phyloP scores from a whole-genome alignment of 2,329 filamentous ascomycete genomes.

The Geosmithia flava region DNA sequence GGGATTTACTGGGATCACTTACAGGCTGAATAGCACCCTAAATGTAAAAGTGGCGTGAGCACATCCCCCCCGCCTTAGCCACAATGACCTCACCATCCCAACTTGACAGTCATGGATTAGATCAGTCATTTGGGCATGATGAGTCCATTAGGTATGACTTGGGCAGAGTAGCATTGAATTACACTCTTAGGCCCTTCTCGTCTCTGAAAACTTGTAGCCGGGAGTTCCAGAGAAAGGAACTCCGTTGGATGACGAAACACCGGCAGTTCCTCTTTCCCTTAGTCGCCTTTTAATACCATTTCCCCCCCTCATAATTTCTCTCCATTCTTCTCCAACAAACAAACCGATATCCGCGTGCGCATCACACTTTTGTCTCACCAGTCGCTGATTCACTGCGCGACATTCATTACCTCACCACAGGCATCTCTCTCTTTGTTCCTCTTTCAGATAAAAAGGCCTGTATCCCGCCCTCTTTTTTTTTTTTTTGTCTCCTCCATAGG shows the following conservation, averaged over 20 bases:
- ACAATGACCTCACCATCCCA: neutral
- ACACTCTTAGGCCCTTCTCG: neutral
- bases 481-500: too few relatives aligned
- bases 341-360: neutral
- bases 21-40: too few relatives aligned
- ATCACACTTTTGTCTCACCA: neutral
- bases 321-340: neutral
- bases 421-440: too few relatives aligned
- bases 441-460: neutral
- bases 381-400: neutral
- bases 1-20: too few relatives aligned
- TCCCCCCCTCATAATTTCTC: neutral
- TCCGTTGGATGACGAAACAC: too few relatives aligned
- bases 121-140: neutral
- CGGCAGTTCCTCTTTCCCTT: too few relatives aligned
- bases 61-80: neutral
- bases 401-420: too few relatives aligned
- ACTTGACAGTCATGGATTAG: neutral
- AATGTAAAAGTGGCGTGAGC: too few relatives aligned
- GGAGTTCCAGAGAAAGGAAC: too few relatives aligned
- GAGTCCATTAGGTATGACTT: neutral
- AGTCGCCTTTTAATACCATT: neutral
- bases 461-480: neutral
- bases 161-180: neutral
- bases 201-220: neutral